Percentiles rank a stretch among this genome's conserved stretches.
Conservation (phyloP, 176 grass and related monocot genomes). For the Leersia perrieri region DNA sequence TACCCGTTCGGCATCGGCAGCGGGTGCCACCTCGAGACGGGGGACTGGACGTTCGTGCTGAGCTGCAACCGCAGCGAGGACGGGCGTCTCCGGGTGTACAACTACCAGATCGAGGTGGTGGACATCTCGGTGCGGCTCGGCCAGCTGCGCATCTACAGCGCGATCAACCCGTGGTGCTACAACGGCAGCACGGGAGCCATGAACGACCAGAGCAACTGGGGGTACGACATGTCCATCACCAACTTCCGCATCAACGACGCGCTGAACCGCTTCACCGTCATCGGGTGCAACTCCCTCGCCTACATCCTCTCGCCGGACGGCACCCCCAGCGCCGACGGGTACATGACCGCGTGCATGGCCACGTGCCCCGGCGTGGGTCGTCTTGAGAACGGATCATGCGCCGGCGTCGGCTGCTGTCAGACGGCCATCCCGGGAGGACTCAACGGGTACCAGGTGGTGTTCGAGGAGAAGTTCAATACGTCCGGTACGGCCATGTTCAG, state of each 20-base stretch:
- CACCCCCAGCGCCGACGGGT: conserved; percentile 5
- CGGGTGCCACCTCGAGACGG: conserved; percentile 51
- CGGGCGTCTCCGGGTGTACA: conserved; percentile 21
- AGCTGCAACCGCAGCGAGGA: conserved; percentile 27
- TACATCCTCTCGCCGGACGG: conserved; percentile 35
- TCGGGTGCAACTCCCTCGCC: conserved; percentile 69
- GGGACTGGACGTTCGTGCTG: conserved; percentile 52
- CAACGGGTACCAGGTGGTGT: conserved; percentile 36
- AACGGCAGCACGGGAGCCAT: conserved; percentile 25
- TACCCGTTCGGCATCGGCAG: conserved; percentile 78
- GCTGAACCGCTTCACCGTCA: conserved; percentile 59
- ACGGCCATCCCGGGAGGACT: conserved; percentile 47
- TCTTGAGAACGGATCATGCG: conserved; percentile 49
- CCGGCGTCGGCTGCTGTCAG: conserved; percentile 77
- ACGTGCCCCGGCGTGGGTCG: conserved; percentile 23
- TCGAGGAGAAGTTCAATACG: conserved; percentile 41
- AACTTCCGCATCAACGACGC: conserved; percentile 57
- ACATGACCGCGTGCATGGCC: conserved; percentile 59
- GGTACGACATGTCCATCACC: conserved; percentile 47
- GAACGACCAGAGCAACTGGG: conserved; percentile 20
- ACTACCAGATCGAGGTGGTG: conserved; percentile 55
- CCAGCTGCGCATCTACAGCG: conserved; percentile 51
- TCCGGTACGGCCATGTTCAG: conserved; percentile 10
- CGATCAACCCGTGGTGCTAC: conserved; percentile 47
- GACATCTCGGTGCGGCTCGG: conserved; percentile 29